phyloP scores from a whole-genome alignment of 306 rosid genomes.

The Medicago arabica region DNA sequence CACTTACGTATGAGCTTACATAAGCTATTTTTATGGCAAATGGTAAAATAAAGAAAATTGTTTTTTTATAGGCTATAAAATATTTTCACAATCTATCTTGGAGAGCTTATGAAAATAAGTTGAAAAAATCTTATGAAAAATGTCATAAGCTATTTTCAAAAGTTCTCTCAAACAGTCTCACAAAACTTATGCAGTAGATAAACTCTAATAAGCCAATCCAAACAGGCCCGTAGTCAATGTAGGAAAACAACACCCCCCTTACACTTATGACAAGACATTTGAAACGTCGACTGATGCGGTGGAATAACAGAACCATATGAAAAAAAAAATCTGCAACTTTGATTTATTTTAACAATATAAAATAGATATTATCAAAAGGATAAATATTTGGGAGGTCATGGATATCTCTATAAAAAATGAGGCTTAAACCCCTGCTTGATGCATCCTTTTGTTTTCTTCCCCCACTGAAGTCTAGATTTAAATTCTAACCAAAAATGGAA shows the following conservation, averaged over 20 bases:
- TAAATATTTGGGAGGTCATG: constrained; percentile 4
- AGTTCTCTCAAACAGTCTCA: no score
- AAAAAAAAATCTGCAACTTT: background rate
- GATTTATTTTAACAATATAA: background rate
- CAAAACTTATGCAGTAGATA: no score
- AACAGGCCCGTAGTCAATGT: no score
- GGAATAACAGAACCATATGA: background rate
- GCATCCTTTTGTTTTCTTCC: constrained; percentile 28
- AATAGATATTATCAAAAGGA: constrained; percentile 4
- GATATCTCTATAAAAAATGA: constrained; percentile 10
- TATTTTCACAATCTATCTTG: no score
- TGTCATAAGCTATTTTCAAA: no score
- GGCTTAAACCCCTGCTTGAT: constrained; percentile 8
- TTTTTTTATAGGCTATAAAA: no score
- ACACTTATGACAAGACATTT: background rate
- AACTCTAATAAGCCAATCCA: no score
- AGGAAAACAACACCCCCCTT: background rate
- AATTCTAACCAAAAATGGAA: constrained; percentile 10
- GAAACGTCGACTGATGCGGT: background rate
- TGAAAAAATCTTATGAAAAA: no score
- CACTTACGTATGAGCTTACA: no score
- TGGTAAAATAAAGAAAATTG: no score
- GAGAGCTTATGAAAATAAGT: no score
- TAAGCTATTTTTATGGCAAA: no score
- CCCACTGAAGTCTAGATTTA: constrained; percentile 25